phyloP scores from a whole-genome alignment of 208 protist genomes.

The Crithidia thermophila region DNA sequence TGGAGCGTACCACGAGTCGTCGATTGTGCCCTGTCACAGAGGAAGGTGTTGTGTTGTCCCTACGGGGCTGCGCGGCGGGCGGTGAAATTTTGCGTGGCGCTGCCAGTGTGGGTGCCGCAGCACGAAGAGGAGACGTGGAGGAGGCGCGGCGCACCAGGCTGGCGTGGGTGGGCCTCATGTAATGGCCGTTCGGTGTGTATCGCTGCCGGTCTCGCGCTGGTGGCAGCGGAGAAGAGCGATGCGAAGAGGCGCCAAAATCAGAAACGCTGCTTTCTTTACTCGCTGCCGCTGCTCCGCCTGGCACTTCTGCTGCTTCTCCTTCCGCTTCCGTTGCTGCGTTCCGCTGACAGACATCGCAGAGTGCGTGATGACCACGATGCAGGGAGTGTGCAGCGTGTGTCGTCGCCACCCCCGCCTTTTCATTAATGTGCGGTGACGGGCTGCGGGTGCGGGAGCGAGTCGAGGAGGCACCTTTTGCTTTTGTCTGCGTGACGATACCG shows the following conservation, averaged over 20 bases:
- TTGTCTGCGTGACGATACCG: too few species aligned
- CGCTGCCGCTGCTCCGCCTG: too few species aligned
- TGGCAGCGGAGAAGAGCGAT: too few species aligned
- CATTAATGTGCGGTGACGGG: neutral
- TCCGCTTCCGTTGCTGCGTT: neutral
- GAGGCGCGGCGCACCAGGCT: constrained; percentile 25
- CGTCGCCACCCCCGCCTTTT: neutral
- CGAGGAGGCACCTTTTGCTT: neutral
- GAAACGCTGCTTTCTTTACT: too few species aligned
- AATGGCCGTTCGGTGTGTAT: constrained; percentile 14
- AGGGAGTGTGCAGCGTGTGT: neutral
- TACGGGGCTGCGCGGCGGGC: neutral
- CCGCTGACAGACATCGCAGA: constrained; percentile 8
- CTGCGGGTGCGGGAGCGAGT: neutral
- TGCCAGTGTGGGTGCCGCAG: neutral
- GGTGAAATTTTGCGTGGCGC: neutral
- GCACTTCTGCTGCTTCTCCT: neutral
- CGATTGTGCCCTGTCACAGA: too few species aligned
- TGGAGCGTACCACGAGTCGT: constrained; percentile 17
- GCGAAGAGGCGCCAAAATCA: too few species aligned
- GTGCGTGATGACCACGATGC: constrained; percentile 1
- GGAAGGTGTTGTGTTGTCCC: neutral
- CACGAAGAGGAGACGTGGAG: neutral
- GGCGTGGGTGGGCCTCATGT: constrained; percentile 37
- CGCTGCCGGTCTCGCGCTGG: neutral